These are phyloP conservation scores for Mesembryanthemum crystallinum DNA, from an alignment of 148 eudicot species.

Conservation along the genomic window DNA sequence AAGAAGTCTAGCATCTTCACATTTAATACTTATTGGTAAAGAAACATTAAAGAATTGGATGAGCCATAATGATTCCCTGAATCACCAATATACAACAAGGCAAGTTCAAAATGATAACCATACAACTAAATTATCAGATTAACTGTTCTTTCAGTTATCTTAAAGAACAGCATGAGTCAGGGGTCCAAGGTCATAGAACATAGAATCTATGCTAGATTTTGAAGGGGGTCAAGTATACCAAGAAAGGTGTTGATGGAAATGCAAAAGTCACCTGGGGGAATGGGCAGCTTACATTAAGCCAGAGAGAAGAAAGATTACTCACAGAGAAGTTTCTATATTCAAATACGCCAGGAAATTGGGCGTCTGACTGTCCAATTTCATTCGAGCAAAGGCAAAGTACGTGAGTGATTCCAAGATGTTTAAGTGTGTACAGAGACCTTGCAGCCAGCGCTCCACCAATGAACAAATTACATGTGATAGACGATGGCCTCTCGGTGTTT, in stretches of 20 bases:
- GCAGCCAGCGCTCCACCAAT: constrained; percentile 98
- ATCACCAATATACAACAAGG: not conserved
- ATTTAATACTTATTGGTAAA: not conserved
- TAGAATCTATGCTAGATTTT: not conserved
- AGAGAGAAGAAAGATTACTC: constrained; percentile 34
- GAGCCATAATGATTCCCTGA: not conserved
- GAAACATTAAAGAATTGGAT: not conserved
- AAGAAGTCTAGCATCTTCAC: constrained; percentile 5
- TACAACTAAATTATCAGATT: not conserved
- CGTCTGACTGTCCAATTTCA: constrained; percentile 94
- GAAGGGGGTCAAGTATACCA: not conserved
- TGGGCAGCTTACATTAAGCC: not conserved
- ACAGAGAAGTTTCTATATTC: constrained; percentile 76
- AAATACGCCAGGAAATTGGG: constrained; percentile 74
- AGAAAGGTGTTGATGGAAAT: not conserved
- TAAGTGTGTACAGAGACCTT: constrained; percentile 83
- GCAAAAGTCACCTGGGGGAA: not conserved
- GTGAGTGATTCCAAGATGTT: constrained; percentile 83
- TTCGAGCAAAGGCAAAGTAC: constrained; percentile 89
- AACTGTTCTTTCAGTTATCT: not conserved
- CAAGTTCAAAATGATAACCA: not conserved
- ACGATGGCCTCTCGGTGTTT: constrained; percentile 90
- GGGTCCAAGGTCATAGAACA: not conserved
- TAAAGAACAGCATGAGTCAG: not conserved
- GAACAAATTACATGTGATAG: constrained; percentile 53